Evolutionary conservation across 2,329 filamentous ascomycete species (phyloP).

Genomic region (Phoma herbarum): DNA sequence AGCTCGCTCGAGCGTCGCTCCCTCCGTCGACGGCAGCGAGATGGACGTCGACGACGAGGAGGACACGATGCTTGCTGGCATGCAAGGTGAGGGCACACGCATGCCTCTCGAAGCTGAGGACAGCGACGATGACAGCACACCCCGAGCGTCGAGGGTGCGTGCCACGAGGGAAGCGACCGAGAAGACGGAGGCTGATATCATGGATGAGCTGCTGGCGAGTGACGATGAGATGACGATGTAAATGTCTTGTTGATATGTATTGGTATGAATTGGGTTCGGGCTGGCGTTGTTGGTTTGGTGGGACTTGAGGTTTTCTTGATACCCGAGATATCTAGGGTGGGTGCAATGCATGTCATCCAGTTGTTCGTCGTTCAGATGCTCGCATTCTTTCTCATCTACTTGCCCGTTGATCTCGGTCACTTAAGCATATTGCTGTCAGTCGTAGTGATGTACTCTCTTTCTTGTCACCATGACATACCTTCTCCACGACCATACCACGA

Average conservation of each 20-base stretch:
- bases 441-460: too few relatives aligned
- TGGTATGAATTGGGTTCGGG: background rate
- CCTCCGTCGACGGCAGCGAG: conserved; percentile 24
- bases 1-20: conserved; percentile 12
- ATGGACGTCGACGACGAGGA: conserved; percentile 39
- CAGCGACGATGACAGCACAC: conserved; percentile 28
- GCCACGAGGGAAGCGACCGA: conserved; percentile 9
- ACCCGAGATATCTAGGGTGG: conserved; percentile 15
- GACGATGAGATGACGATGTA: conserved; percentile 28
- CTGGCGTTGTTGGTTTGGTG: conserved; percentile 8
- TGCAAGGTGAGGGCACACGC: conserved; percentile 48
- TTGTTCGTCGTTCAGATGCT: background rate
- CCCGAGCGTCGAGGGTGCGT: background rate
- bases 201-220: conserved; percentile 45
- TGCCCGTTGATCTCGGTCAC: background rate
- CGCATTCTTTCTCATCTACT: too few relatives aligned
- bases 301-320: conserved; percentile 3
- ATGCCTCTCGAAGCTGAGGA: conserved; percentile 44
- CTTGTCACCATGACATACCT: too few relatives aligned
- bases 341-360: background rate
- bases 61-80: conserved; percentile 45
- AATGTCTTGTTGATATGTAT: conserved; percentile 4
- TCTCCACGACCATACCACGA: too few relatives aligned
- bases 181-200: conserved; percentile 48
- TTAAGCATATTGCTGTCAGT: too few relatives aligned